Percentiles rank a stretch among this genome's conserved stretches.
Evolutionary conservation across 2,329 filamentous ascomycete genomes (phyloP).

Genomic region (Cladosporium velox): DNA sequence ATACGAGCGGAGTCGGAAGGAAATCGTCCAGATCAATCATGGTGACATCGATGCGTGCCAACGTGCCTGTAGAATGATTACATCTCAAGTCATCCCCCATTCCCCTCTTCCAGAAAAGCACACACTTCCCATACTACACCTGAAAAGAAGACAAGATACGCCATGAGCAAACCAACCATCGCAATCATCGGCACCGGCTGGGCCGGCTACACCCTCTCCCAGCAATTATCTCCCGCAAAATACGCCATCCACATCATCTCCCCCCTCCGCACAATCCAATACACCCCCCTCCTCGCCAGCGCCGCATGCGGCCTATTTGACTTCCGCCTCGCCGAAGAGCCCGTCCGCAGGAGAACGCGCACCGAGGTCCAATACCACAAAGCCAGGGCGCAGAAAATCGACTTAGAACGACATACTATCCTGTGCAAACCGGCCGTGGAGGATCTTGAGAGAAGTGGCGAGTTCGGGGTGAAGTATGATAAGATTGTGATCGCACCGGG

Average conservation of each 20-base stretch:
- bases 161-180: slow-evolving; percentile 20
- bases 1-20: not conserved
- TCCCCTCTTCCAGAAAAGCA: not conserved
- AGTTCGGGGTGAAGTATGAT: slow-evolving; percentile 47
- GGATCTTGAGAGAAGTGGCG: slow-evolving; percentile 33
- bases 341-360: slow-evolving; percentile 43
- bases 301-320: slow-evolving; percentile 50
- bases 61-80: not conserved
- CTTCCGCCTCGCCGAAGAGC: slow-evolving; percentile 49
- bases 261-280: slow-evolving; percentile 45
- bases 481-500: slow-evolving; percentile 47
- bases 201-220: slow-evolving; percentile 44
- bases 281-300: slow-evolving; percentile 49
- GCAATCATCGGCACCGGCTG: slow-evolving; percentile 45
- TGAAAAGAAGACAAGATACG: too few species aligned
- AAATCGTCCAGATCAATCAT: not conserved
- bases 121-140: too few species aligned
- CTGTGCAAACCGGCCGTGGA: slow-evolving; percentile 39
- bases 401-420: slow-evolving; percentile 40
- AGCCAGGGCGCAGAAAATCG: slow-evolving; percentile 42
- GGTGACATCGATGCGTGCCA: not conserved
- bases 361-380: slow-evolving; percentile 38
- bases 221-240: slow-evolving; percentile 39
- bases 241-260: slow-evolving; percentile 47
- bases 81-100: too few species aligned